Conservation (phyloP, 495 filamentous ascomycete species). For the Hyaloscypha finlandica region DNA sequence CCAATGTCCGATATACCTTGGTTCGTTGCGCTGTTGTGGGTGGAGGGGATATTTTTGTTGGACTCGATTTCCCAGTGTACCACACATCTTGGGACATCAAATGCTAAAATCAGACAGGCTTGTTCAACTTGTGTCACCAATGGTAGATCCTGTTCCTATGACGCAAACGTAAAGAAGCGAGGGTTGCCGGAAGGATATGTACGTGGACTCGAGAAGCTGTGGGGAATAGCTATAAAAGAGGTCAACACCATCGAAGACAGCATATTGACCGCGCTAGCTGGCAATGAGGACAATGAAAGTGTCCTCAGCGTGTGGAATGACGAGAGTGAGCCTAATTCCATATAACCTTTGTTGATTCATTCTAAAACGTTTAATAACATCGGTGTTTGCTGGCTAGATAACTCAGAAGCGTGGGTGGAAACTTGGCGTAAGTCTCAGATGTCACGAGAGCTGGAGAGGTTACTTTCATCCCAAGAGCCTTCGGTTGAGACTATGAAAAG, state of each 20-base stretch:
- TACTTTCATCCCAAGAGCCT: slow-evolving; percentile 46
- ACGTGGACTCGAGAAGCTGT: slow-evolving; percentile 55
- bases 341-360: not conserved
- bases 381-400: not conserved
- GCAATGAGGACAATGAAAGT: slow-evolving; percentile 19
- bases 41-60: too few species aligned
- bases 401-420: slow-evolving; percentile 56
- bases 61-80: not conserved
- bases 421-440: slow-evolving; percentile 59
- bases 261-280: slow-evolving; percentile 22
- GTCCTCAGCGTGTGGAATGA: slow-evolving; percentile 45
- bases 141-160: slow-evolving; percentile 64
- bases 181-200: slow-evolving; percentile 68
- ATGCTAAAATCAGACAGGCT: slow-evolving; percentile 21
- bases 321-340: slow-evolving; percentile 28
- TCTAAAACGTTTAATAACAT: too few species aligned
- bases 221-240: slow-evolving; percentile 38
- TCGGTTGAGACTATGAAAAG: slow-evolving; percentile 26
- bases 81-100: not conserved
- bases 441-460: slow-evolving; percentile 53
- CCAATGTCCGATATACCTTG: too few species aligned
- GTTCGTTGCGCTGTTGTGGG: too few species aligned
- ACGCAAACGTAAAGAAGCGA: slow-evolving; percentile 70
- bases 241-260: slow-evolving; percentile 27
- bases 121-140: slow-evolving; percentile 66